These are phyloP conservation scores for Pseudogymnoascus sp. DNA, from an alignment of 2,329 filamentous ascomycete species.

Conservation along the genomic window DNA sequence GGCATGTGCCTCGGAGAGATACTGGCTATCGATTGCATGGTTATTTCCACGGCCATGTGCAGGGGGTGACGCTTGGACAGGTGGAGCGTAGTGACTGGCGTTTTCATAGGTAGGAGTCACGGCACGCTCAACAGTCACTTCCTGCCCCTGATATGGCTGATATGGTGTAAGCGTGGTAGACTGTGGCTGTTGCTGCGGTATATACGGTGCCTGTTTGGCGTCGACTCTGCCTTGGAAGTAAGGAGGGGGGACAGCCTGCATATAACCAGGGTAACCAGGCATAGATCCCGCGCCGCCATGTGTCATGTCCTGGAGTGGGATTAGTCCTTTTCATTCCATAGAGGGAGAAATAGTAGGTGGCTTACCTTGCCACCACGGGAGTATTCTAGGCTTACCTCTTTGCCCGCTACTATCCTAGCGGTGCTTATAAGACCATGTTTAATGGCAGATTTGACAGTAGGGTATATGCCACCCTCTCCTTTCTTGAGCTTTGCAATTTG, in stretches of 20 bases:
- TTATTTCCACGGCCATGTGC: neutral
- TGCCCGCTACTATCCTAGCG: slow-evolving; percentile 4
- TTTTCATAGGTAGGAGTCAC: neutral
- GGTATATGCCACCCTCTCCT: slow-evolving; percentile 7
- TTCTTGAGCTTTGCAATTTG: slow-evolving; percentile 17
- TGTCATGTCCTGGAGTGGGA: neutral
- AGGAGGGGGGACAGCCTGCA: neutral
- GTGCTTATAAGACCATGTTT: slow-evolving; percentile 1
- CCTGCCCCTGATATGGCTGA: neutral
- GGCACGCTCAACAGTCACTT: neutral
- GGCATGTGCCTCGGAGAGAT: neutral
- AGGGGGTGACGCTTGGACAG: neutral
- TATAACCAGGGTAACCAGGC: neutral
- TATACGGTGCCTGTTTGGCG: neutral
- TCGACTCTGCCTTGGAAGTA: neutral
- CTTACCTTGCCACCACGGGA: slow-evolving; percentile 1
- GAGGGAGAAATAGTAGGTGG: neutral
- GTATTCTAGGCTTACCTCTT: neutral
- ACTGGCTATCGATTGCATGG: neutral
- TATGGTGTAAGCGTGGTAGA: neutral
- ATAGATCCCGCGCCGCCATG: neutral
- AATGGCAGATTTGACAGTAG: slow-evolving; percentile 4
- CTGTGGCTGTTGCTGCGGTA: neutral
- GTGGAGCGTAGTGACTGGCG: neutral
- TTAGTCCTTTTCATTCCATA: neutral